phyloP scores from a whole-genome alignment of 495 filamentous ascomycete genomes.

The Parathielavia hyrcaniae region DNA sequence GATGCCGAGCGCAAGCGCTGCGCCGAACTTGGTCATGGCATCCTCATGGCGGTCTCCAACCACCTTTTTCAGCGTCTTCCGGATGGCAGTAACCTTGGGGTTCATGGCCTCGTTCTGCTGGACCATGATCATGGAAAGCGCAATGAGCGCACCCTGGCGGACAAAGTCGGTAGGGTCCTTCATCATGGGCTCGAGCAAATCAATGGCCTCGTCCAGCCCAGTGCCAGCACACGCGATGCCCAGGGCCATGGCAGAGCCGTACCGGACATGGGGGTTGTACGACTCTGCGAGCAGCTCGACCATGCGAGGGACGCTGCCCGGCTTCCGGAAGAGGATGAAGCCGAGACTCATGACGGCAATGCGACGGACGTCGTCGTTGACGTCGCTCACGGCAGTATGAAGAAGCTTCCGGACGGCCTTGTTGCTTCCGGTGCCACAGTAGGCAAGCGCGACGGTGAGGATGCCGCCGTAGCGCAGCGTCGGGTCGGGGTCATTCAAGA shows the following conservation, averaged over 20 bases:
- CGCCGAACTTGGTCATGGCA: conserved; percentile 98
- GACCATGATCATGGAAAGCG: conserved; percentile 93
- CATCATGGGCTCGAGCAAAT: conserved; percentile 97
- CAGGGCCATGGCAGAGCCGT: conserved; percentile 96
- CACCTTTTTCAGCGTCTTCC: conserved; percentile 83
- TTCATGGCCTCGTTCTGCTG: conserved; percentile 98
- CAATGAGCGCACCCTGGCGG: conserved; percentile 91
- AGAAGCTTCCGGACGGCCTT: conserved; percentile 97
- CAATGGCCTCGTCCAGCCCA: conserved; percentile 92
- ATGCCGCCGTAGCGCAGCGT: conserved; percentile 95
- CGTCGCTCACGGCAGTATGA: conserved; percentile 95
- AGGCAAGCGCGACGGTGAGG: conserved; percentile 96
- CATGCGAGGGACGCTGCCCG: conserved; percentile 94
- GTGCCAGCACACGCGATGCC: conserved; percentile 98
- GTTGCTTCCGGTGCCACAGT: conserved; percentile 96
- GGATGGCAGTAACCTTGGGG: conserved; percentile 73
- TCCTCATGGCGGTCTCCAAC: conserved; percentile 95
- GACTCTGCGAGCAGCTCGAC: conserved; percentile 97
- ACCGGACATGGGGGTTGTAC: conserved; percentile 98
- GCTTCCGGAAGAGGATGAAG: conserved; percentile 98
- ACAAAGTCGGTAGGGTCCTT: conserved; percentile 99
- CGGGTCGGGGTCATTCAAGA: conserved; percentile 89
- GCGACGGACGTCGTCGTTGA: conserved; percentile 93
- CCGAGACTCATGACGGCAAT: conserved; percentile 98
- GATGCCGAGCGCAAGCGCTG: conserved; percentile 88